These are phyloP conservation scores for Pseudogymnoascus sp. DNA, from an alignment of 2,329 filamentous ascomycete species.

Conservation along the genomic window DNA sequence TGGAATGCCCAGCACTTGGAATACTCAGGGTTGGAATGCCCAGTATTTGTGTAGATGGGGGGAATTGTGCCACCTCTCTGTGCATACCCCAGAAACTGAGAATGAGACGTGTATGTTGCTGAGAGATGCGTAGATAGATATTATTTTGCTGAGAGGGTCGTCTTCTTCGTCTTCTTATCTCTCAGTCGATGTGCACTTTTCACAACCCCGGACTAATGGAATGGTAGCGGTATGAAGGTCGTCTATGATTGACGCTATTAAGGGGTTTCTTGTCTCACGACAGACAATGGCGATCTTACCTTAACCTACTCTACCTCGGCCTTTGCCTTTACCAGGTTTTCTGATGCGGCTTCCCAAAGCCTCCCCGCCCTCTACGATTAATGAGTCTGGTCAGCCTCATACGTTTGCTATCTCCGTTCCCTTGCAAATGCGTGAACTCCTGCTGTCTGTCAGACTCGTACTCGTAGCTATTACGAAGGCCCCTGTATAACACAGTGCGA, in stretches of 20 bases:
- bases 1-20: too few relatives aligned
- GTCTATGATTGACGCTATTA: neutral
- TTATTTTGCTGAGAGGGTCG: neutral
- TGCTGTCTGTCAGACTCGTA: neutral
- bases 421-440: neutral
- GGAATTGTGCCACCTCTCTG: neutral
- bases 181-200: neutral
- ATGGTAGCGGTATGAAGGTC: neutral
- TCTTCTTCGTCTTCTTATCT: neutral
- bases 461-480: neutral
- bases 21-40: neutral
- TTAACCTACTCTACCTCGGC: neutral
- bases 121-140: too few relatives aligned
- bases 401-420: neutral
- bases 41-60: neutral
- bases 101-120: neutral
- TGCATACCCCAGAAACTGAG: neutral
- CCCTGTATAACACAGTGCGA: neutral
- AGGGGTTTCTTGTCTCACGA: neutral
- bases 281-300: neutral
- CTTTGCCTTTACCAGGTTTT: neutral
- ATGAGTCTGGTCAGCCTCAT: neutral
- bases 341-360: neutral
- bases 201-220: neutral
- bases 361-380: too few relatives aligned